Base-by-base conservation (phyloP, 768 basidiomycete genomes). In the Russula compacta region DNA sequence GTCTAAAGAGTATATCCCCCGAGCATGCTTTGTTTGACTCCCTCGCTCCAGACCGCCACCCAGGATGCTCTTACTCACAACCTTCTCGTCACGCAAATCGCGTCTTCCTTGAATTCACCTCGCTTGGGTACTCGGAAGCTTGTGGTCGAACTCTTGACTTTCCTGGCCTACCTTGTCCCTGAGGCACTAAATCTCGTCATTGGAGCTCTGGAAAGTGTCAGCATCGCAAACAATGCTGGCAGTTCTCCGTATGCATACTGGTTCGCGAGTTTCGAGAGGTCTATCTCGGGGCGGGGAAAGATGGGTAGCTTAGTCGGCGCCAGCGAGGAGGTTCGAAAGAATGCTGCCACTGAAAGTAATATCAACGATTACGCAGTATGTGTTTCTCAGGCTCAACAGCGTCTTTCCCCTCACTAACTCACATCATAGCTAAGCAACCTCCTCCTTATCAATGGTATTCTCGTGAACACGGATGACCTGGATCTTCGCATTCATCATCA, bases 261-360 rank as follows among this genome's bases (percentile, higher is more conserved):
- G 95, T 90, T 98, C 70, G 86, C 84, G 66, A 86, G 85, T 0
- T 76, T 95, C 64, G 88, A 92, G 66, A 74, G 75, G 32, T 83
- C 83, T 3, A 78, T 98, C 17, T 80, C 84, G 50, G 95, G 94
- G 2, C 77, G 93, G 58, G 95, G 95, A 1, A 88, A 86, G 71
- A 94, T 98, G 92, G 95, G 95, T 1, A 97, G 90, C 70, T 73
- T 90, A 43, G 95, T 99, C 8, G 97, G 97, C 0, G 92, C 93
- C 24, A 95, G 94, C 67, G 91, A 95, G 14, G 94, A 98, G 66
- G 82, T 95, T 58, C 81, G 81, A 72, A 84, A 82, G 60, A 76
- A 79, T 61, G 82, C 81, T 49, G 83, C 86, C 43, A 71, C 83
- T 19, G 86, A 89, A 61, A 82, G 78, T 44, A 81, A 82, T 47